Conservation (phyloP, 176 grass and related monocot genomes). For the Elaeis guineensis region DNA sequence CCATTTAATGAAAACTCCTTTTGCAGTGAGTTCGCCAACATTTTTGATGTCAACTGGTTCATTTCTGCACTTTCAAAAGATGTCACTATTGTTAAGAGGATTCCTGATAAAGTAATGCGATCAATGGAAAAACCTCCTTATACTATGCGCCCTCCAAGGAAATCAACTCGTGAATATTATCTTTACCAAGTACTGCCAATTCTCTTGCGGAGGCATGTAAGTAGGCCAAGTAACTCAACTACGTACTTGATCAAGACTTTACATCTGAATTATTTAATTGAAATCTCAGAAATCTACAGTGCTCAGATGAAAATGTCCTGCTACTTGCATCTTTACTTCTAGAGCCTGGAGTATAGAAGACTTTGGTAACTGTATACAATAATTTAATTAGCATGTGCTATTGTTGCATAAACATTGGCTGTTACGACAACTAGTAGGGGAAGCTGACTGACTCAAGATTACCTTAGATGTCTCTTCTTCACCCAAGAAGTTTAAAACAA, state of each 20-base stretch:
- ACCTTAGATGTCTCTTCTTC: too few relatives aligned
- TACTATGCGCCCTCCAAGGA: slow-evolving; percentile 89
- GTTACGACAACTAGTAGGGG: too few relatives aligned
- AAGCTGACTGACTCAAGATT: too few relatives aligned
- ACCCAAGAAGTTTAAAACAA: too few relatives aligned
- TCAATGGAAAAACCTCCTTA: slow-evolving; percentile 94
- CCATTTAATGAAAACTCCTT: not conserved
- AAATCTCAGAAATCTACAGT: too few relatives aligned
- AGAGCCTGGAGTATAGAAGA: not conserved
- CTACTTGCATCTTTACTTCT: too few relatives aligned
- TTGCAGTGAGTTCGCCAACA: slow-evolving; percentile 77
- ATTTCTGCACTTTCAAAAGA: slow-evolving; percentile 71
- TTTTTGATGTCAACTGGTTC: slow-evolving; percentile 92
- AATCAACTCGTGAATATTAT: slow-evolving; percentile 91
- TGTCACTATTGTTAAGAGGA: slow-evolving; percentile 67
- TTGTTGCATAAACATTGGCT: too few relatives aligned
- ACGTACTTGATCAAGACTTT: too few relatives aligned
- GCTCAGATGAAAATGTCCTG: too few relatives aligned
- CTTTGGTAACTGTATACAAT: not conserved
- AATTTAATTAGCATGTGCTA: too few relatives aligned
- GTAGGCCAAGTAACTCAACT: slow-evolving; percentile 22
- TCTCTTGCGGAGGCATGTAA: slow-evolving; percentile 77
- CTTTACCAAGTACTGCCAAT: slow-evolving; percentile 79
- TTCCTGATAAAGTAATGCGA: slow-evolving; percentile 80
- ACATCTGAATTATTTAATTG: too few relatives aligned